A percentile compares a stretch with the other conserved stretches of the same genome.
These are phyloP conservation scores for Protea cynaroides DNA, from an alignment of 164 flowering plant species.

Conservation along the genomic window DNA sequence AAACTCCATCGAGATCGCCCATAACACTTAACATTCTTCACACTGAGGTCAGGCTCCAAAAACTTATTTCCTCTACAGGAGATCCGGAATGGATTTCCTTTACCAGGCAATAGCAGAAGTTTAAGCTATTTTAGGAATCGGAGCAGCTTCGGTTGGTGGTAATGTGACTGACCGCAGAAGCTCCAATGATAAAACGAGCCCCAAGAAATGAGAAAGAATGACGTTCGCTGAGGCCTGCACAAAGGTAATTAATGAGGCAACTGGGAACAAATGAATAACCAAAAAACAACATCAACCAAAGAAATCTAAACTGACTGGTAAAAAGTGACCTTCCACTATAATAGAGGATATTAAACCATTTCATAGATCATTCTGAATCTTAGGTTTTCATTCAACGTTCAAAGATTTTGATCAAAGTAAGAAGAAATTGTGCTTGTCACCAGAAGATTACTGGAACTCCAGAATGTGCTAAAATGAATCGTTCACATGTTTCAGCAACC, in stretches of 20 bases:
- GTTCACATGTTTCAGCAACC: too few relatives aligned
- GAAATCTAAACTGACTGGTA: too few relatives aligned
- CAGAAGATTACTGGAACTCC: too few relatives aligned
- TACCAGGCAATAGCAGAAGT: not conserved
- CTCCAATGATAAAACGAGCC: conserved; percentile 85
- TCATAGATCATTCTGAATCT: too few relatives aligned
- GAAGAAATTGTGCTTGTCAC: too few relatives aligned
- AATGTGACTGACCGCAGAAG: conserved; percentile 85
- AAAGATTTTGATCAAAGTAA: too few relatives aligned
- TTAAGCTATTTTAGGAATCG: conserved; percentile 52
- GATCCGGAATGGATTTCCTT: not conserved
- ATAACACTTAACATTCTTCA: not conserved
- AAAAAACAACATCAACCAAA: too few relatives aligned
- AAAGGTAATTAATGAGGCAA: not conserved
- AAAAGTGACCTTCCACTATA: too few relatives aligned
- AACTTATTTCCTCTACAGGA: not conserved
- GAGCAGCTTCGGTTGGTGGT: conserved; percentile 52
- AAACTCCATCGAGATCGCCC: not conserved
- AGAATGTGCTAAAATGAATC: too few relatives aligned
- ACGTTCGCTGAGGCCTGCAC: conserved; percentile 96
- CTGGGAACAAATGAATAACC: not conserved
- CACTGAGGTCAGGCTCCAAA: not conserved
- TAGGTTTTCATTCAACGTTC: too few relatives aligned
- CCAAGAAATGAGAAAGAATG: conserved; percentile 90
- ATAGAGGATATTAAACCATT: too few relatives aligned